A percentile compares a stretch with the other conserved stretches of the same genome.
These are phyloP conservation scores for Corynespora cassiicola DNA, from an alignment of 2,329 filamentous ascomycete genomes.

Conservation along the genomic window DNA sequence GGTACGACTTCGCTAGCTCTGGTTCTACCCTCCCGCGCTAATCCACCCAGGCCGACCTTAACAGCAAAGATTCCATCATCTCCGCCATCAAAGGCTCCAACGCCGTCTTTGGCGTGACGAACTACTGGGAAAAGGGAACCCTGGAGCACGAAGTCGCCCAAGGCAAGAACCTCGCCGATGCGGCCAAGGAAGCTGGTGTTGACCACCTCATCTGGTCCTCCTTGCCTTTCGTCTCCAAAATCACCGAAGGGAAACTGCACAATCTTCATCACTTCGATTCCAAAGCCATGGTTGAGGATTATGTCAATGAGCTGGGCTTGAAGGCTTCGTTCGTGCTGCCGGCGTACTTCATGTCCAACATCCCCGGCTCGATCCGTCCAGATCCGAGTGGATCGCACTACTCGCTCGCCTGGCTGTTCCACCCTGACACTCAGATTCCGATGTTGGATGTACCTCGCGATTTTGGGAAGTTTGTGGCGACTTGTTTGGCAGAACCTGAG, in stretches of 20 bases:
- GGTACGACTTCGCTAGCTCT: slow-evolving; percentile 20
- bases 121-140: slow-evolving; percentile 21
- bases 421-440: slow-evolving; percentile 13
- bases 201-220: slow-evolving; percentile 20
- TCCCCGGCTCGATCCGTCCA: slow-evolving; percentile 14
- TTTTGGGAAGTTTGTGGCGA: slow-evolving; percentile 23
- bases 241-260: slow-evolving; percentile 33
- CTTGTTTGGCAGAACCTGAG: slow-evolving; percentile 13
- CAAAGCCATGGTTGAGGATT: slow-evolving; percentile 44
- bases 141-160: slow-evolving; percentile 19
- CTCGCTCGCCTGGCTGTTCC: slow-evolving; percentile 9
- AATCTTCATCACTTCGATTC: slow-evolving; percentile 47
- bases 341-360: slow-evolving; percentile 28
- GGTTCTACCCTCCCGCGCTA: slow-evolving; percentile 1
- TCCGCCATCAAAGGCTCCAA: slow-evolving; percentile 16
- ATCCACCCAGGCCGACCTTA: slow-evolving; percentile 16
- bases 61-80: slow-evolving; percentile 15
- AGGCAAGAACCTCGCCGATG: slow-evolving; percentile 19
- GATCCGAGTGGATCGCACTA: slow-evolving; percentile 4
- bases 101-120: slow-evolving; percentile 23
- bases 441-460: slow-evolving; percentile 22
- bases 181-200: slow-evolving; percentile 14
- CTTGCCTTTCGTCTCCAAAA: slow-evolving; percentile 16
- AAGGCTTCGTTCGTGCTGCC: slow-evolving; percentile 25
- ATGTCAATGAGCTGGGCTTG: slow-evolving; percentile 20